A percentile compares a stretch with the other conserved stretches of the same genome.
Conservation (phyloP, 257 asterid species). For the Handroanthus guayacan region DNA sequence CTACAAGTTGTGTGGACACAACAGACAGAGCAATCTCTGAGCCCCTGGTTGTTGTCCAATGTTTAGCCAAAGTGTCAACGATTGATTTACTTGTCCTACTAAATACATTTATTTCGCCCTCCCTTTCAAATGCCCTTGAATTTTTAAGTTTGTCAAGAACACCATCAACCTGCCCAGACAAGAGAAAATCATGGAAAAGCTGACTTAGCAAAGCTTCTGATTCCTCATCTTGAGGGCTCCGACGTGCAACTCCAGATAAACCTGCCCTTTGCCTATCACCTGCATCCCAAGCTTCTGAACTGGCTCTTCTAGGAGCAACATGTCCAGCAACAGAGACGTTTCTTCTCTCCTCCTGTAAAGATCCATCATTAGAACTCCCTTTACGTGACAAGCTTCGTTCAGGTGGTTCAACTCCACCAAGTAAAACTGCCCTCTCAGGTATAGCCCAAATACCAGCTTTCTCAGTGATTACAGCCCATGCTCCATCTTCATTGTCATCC, state of each 20-base stretch:
- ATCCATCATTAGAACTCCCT: constrained; percentile 85
- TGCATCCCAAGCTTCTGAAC: constrained; percentile 85
- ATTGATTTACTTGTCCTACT: constrained; percentile 87
- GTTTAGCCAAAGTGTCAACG: constrained; percentile 94
- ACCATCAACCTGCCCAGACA: constrained; percentile 84
- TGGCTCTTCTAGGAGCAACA: constrained; percentile 79
- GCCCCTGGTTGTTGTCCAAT: constrained; percentile 96
- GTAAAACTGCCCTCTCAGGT: constrained; percentile 90
- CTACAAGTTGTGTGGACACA: constrained; percentile 79
- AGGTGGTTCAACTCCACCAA: constrained; percentile 97
- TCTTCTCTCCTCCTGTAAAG: constrained; percentile 68
- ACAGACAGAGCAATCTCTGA: constrained; percentile 83
- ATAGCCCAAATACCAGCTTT: constrained; percentile 98
- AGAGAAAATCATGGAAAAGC: constrained; percentile 80
- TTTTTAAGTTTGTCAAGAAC: constrained; percentile 65
- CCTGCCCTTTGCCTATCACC: constrained; percentile 73
- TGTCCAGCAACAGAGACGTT: constrained; percentile 61
- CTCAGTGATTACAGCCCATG: constrained; percentile 95
- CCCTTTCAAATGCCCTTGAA: constrained; percentile 92
- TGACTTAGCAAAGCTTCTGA: constrained; percentile 89
- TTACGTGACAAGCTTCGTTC: constrained; percentile 93
- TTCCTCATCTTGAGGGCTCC: constrained; percentile 87
- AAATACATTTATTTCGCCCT: constrained; percentile 86
- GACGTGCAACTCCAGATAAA: constrained; percentile 66
- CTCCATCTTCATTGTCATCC: constrained; percentile 80